phyloP scores from a whole-genome alignment of 1,284 basidiomycete genomes.

The Pseudomicrostroma phylloplanum region DNA sequence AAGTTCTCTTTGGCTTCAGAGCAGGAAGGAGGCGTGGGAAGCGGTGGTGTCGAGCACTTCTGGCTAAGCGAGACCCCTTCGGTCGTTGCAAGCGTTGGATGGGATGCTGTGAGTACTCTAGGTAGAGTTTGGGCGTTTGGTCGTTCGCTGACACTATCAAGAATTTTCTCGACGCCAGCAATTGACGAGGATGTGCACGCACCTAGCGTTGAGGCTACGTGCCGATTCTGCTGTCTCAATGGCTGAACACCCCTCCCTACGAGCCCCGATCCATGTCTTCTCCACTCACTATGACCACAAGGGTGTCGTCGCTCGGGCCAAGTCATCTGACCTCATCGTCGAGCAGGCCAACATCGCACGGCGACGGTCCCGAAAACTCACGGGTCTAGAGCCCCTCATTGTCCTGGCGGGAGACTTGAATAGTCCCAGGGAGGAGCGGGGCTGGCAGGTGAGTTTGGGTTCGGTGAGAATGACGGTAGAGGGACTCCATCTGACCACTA shows the following conservation, averaged over 20 bases:
- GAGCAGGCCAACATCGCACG: slow-evolving; percentile 20
- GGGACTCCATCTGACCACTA: background rate
- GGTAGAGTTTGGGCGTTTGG: too few species aligned
- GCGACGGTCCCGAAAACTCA: background rate
- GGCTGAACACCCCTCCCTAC: background rate
- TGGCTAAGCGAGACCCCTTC: slow-evolving; percentile 29
- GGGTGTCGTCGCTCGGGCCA: slow-evolving; percentile 23
- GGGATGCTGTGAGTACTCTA: slow-evolving; percentile 26
- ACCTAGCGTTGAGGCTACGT: slow-evolving; percentile 22
- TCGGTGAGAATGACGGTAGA: background rate
- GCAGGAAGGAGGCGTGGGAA: slow-evolving; percentile 25
- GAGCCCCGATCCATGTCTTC: slow-evolving; percentile 26
- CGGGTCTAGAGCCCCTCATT: slow-evolving; percentile 19
- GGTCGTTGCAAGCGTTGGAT: slow-evolving; percentile 24
- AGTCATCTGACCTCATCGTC: slow-evolving; percentile 26
- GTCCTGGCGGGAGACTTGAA: slow-evolving; percentile 35
- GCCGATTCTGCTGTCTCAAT: slow-evolving; percentile 4
- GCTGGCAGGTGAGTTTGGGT: slow-evolving; percentile 18
- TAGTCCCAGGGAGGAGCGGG: slow-evolving; percentile 26
- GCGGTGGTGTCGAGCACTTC: slow-evolving; percentile 30
- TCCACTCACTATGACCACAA: slow-evolving; percentile 37
- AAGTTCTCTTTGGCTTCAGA: slow-evolving; percentile 17
- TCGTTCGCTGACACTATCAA: too few species aligned
- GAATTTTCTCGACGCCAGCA: background rate
- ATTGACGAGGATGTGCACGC: slow-evolving; percentile 35